Conservation (phyloP, 306 rosid genomes). For the Cicer pinnatifidum region DNA sequence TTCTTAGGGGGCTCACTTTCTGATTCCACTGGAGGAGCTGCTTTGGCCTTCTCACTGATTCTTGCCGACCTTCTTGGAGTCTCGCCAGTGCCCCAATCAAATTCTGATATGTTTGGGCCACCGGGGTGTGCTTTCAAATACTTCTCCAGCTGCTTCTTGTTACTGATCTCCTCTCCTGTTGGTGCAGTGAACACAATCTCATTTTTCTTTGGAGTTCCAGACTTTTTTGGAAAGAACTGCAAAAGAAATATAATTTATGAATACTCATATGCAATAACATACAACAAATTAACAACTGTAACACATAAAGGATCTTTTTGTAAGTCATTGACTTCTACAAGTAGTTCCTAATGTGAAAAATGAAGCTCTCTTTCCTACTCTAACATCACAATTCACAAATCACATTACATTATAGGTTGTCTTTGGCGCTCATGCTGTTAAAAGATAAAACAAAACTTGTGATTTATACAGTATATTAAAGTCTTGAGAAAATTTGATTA, state of each 20-base stretch:
- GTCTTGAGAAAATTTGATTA: constrained; percentile 9
- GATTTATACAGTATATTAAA: constrained; percentile 4
- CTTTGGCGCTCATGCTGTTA: constrained; percentile 27
- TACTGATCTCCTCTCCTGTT: constrained; percentile 86
- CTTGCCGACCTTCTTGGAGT: constrained; percentile 94
- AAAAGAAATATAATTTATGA: constrained; percentile 40
- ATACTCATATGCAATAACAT: constrained; percentile 33
- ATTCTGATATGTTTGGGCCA: constrained; percentile 75
- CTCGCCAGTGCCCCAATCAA: constrained; percentile 99
- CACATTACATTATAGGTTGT: constrained; percentile 3
- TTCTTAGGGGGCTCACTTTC: constrained; percentile 74
- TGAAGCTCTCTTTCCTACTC: constrained; percentile 17
- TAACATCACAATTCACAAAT: constrained; percentile 9
- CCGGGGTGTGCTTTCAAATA: constrained; percentile 91
- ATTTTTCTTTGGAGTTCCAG: constrained; percentile 84
- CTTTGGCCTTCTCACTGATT: constrained; percentile 83
- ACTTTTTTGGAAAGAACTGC: constrained; percentile 85
- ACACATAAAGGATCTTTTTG: constrained; percentile 33
- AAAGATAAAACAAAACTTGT: constrained; percentile 12
- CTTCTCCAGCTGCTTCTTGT: constrained; percentile 79
- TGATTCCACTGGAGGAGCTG: constrained; percentile 53
- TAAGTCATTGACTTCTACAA: constrained; percentile 25
- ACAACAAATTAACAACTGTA: constrained; percentile 18
- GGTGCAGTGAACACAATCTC: constrained; percentile 88
- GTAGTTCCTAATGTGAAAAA: constrained; percentile 27